These are phyloP conservation scores for Biscutella laevigata DNA, from an alignment of 441 rosid species.

Conservation along the genomic window DNA sequence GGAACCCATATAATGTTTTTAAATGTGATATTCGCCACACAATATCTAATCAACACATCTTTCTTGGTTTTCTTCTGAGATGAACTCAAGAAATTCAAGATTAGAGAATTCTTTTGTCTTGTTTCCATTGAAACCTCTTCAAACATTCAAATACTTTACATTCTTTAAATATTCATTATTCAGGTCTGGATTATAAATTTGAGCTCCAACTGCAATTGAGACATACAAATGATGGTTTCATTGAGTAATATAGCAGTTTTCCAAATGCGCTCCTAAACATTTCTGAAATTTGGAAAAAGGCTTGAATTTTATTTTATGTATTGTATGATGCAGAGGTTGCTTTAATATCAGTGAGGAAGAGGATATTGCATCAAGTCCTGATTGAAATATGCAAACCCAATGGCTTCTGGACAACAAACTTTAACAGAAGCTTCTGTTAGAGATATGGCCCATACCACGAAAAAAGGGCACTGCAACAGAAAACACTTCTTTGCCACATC, in stretches of 20 bases:
- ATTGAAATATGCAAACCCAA: slow-evolving; percentile 35
- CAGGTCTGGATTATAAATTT: background rate
- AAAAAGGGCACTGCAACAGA: slow-evolving; percentile 36
- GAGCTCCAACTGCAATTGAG: background rate
- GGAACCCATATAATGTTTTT: background rate
- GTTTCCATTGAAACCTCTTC: slow-evolving; percentile 81
- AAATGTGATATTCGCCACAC: background rate
- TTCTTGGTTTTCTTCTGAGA: slow-evolving; percentile 40
- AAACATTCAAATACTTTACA: slow-evolving; percentile 65
- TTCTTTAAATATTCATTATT: slow-evolving; percentile 4
- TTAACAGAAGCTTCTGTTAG: slow-evolving; percentile 31
- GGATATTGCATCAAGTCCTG: slow-evolving; percentile 46
- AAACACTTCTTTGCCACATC: slow-evolving; percentile 39
- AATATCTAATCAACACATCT: slow-evolving; percentile 11
- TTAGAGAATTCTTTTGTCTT: slow-evolving; percentile 69
- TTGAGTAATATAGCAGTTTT: slow-evolving; percentile 1
- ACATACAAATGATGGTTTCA: background rate
- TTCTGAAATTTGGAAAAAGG: background rate
- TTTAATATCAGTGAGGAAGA: slow-evolving; percentile 78
- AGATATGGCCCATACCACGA: slow-evolving; percentile 32
- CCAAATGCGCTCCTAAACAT: background rate
- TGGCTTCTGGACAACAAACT: slow-evolving; percentile 41
- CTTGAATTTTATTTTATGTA: background rate
- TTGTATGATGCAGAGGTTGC: slow-evolving; percentile 58
- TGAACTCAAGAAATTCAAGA: slow-evolving; percentile 53